Evolutionary conservation across 2,329 filamentous ascomycete species (phyloP).

Genomic region (Colletotrichum agaves): DNA sequence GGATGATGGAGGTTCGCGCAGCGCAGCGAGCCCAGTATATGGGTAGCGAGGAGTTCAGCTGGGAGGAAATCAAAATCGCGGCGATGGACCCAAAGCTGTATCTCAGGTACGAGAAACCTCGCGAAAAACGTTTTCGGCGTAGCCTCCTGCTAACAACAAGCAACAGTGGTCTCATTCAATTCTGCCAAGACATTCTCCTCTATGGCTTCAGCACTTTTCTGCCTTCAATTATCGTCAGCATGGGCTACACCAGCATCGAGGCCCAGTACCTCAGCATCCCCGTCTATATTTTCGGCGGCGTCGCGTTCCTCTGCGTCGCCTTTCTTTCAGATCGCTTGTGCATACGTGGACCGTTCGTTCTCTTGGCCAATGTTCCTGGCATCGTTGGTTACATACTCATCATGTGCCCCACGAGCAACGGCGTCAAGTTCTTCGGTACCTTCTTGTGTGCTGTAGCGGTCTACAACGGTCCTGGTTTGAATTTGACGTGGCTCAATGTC

Average conservation of each 20-base stretch:
- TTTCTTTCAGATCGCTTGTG: conserved; percentile 57
- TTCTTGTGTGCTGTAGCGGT: conserved; percentile 59
- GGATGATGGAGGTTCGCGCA: conserved; percentile 60
- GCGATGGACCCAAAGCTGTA: conserved; percentile 62
- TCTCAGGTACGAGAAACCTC: conserved; percentile 49
- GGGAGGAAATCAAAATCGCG: conserved; percentile 59
- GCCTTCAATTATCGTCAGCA: conserved; percentile 63
- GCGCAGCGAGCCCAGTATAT: conserved; percentile 59
- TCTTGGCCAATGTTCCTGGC: conserved; percentile 62
- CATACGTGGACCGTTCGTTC: conserved; percentile 59
- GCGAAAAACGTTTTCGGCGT: no score
- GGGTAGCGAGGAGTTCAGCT: conserved; percentile 59
- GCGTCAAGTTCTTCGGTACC: conserved; percentile 60
- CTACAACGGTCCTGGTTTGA: conserved; percentile 59
- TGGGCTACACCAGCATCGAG: conserved; percentile 62
- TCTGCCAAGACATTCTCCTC: conserved; percentile 62
- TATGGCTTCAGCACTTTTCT: conserved; percentile 70
- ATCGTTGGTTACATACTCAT: conserved; percentile 62
- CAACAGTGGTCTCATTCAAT: conserved; percentile 54
- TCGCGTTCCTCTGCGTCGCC: conserved; percentile 56
- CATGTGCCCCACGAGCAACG: conserved; percentile 57
- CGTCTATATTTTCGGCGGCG: conserved; percentile 62
- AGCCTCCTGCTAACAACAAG: conserved; percentile 4
- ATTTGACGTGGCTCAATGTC: conserved; percentile 58
- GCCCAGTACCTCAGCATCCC: conserved; percentile 66